A percentile compares a stretch with the other conserved stretches of the same genome.
These are phyloP conservation scores for Phytophthora hybrid DNA, from an alignment of 352 stramenopile genomes.

Conservation along the genomic window DNA sequence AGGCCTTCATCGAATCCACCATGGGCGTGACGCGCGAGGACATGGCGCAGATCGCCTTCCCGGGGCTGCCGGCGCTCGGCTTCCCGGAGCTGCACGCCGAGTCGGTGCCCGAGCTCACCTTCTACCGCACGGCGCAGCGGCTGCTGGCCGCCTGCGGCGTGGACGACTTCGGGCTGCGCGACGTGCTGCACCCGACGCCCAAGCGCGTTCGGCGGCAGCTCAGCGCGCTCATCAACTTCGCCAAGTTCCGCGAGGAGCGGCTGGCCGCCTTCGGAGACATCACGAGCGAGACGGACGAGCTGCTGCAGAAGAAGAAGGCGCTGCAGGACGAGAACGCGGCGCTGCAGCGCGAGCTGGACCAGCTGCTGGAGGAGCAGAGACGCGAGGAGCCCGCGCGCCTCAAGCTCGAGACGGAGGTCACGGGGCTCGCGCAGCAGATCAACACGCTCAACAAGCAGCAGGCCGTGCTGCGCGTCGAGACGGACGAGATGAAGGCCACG, in stretches of 20 bases:
- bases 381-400: conserved; percentile 64
- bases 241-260: conserved; percentile 96
- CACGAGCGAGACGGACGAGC: conserved; percentile 75
- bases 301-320: conserved; percentile 51
- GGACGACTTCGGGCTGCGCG: conserved; percentile 94
- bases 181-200: conserved; percentile 89
- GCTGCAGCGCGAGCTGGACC: conserved; percentile 70
- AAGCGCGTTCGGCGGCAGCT: conserved; percentile 94
- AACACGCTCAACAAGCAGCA: conserved; percentile 92
- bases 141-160: conserved; percentile 94
- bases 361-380: conserved; percentile 63
- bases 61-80: conserved; percentile 76
- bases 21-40: conserved; percentile 92
- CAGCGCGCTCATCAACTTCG: conserved; percentile 98
- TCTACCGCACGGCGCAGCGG: conserved; percentile 91
- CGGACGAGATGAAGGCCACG: conserved; percentile 76
- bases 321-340: conserved; percentile 69
- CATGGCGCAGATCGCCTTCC: conserved; percentile 92
- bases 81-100: conserved; percentile 95
- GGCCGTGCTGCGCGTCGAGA: conserved; percentile 87
- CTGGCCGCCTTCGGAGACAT: conserved; percentile 87
- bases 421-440: conserved; percentile 90
- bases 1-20: conserved; percentile 91
- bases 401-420: conserved; percentile 82
- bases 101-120: conserved; percentile 92